Evolutionary conservation across 202 grass and related monocot species (phyloP), one percentile per base, ranked within the genome.

Genomic region (Hordeum pubiflorum): DNA sequence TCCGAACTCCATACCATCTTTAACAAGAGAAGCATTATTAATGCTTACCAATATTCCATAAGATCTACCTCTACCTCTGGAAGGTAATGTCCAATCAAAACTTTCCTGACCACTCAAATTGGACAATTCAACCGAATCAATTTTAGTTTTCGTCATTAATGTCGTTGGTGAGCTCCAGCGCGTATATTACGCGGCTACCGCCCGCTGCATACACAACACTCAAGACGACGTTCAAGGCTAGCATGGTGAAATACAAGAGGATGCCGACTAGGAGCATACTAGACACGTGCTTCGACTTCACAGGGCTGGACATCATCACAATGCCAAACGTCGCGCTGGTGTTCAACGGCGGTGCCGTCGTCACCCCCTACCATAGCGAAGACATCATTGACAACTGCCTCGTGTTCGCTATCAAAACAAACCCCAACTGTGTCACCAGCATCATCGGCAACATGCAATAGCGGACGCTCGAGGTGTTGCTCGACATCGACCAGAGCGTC

Each of bases 371-470:
- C 31, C 7, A 6, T 14, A 7, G 58, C 0, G 89, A 82, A 62
- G 72, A 86, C 31, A 3, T 83, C 2, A 5, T 34, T 0, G 3
- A 17, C 21, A 2, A 6, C 56, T 83, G 82, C 75, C 82, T 91
- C 43, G 86, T 79, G 2, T 91, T 91, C 72, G 36, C 56, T 3
- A 0, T 11, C 43, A 46, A 58, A 8, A 40, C 7, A 10, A 39
- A 12, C 0, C 62, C 48, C 17, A 64, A 66, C 7, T 0, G 17
- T 2, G 1, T 8, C 6, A 1, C 2, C 1, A 37, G 61, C 3
- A 76, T 88, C 81, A 79, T 93, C 41, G 94, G 91, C 9, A 93
- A 93, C 38, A 75, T 85, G 69, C 91, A 90, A 85, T 85, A 93
- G 87, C 74, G 58, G 7, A 83, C 87, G 14, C 76, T 93, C 50